Conservation (phyloP, 352 stramenopile genomes). For the Phytophthora hibernalis region DNA sequence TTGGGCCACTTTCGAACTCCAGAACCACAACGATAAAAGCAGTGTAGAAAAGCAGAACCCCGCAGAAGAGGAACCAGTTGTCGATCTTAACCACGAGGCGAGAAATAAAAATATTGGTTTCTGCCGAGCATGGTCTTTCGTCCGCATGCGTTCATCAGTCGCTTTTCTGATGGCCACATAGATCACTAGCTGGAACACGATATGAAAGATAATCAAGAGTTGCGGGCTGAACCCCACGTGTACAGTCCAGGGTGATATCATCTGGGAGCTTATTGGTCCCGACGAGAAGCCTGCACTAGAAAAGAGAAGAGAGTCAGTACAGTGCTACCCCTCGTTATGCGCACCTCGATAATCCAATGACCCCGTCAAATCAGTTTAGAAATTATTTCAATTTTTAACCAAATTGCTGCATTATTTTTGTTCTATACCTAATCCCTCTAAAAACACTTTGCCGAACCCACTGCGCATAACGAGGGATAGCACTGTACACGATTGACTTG, state of each 20-base stretch:
- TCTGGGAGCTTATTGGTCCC: slow-evolving; percentile 28
- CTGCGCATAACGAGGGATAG: too few relatives aligned
- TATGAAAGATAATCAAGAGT: slow-evolving; percentile 83
- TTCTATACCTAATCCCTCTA: too few relatives aligned
- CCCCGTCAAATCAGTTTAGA: too few relatives aligned
- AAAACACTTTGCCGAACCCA: too few relatives aligned
- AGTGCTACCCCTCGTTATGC: too few relatives aligned
- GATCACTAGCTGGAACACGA: slow-evolving; percentile 88
- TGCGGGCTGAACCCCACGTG: slow-evolving; percentile 86
- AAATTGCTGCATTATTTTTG: too few relatives aligned
- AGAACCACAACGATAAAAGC: slow-evolving; percentile 75
- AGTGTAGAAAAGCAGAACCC: slow-evolving; percentile 73
- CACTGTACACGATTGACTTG: too few relatives aligned
- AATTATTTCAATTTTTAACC: too few relatives aligned
- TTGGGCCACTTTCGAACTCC: slow-evolving; percentile 64
- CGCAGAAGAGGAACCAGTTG: slow-evolving; percentile 75
- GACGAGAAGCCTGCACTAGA: too few relatives aligned
- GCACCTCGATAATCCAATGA: too few relatives aligned
- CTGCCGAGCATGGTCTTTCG: slow-evolving; percentile 66
- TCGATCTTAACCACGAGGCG: slow-evolving; percentile 76
- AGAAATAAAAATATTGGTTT: slow-evolving; percentile 83
- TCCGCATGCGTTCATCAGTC: slow-evolving; percentile 73
- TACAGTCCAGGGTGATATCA: slow-evolving; percentile 62
- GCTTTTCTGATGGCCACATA: slow-evolving; percentile 79
- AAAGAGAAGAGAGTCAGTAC: too few relatives aligned